Evolutionary conservation across 1,139 yeast species (phyloP), one percentile per base, ranked within the genome.

Genomic region (Kodamaea ohmeri): DNA sequence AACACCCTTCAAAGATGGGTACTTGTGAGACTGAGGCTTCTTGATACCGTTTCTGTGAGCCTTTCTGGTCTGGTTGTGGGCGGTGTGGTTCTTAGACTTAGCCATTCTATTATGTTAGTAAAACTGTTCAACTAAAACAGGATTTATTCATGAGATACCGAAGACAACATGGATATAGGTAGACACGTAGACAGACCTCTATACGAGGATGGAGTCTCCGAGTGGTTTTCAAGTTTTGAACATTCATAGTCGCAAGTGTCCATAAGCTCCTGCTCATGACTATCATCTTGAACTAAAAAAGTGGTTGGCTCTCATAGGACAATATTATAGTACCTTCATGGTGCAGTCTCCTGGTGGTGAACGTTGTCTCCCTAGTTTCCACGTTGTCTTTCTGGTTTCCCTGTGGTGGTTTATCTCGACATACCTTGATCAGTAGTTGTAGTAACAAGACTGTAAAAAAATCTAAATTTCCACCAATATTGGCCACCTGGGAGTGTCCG

Each of bases 21-120:
- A 88, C 80, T 87, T 90, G 95, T 81, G 75, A 68, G 96, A 84
- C 82, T 78, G 85, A 64, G 97, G 96, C 90, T 90, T 92, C 87
- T 90, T 92, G 80, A 92, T 92, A 78, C 98, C 98, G 87, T 92
- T 92, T 73, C 83, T 90, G 96, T 92, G 98, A 67, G 97, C 97
- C 95, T 92, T 92, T 73, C 76, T 85, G 89, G 86, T 87, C 76
- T 92, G 97, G 95, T 92, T 92, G 80, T 92, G 98, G 78, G 90
- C 90, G 78, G 98, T 92, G 75, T 92, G 98, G 80, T 92, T 92
- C 96, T 92, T 92, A 60, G 97, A 89, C 80, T 90, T 90, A 75
- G 97, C 71, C 97, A 90, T 89, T 71, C 68, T 59, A 53, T 37
- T 32, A 6, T 31, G 69, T 64, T 65, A 64, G 69, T 63, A 59